A percentile compares a stretch with the other conserved stretches of the same genome.
phyloP scores from a whole-genome alignment of 2,329 filamentous ascomycete genomes.

The Polychaeton citri region DNA sequence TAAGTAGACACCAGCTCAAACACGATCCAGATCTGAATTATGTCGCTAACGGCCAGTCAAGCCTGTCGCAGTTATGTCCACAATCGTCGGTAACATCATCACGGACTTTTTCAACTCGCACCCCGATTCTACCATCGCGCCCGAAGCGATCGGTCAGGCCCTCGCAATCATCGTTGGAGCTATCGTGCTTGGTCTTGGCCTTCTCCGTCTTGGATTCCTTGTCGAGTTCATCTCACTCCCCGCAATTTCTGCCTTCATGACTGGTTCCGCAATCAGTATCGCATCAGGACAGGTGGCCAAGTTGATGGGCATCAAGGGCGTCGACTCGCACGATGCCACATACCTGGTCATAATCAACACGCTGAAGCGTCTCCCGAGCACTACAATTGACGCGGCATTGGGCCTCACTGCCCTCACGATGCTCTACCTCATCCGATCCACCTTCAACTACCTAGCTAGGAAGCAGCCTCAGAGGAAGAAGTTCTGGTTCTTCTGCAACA shows the following conservation, averaged over 20 bases:
- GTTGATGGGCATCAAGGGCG: slow-evolving; percentile 64
- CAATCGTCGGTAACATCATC: slow-evolving; percentile 73
- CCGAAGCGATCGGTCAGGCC: slow-evolving; percentile 61
- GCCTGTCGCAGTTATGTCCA: slow-evolving; percentile 93
- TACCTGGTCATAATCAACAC: slow-evolving; percentile 77
- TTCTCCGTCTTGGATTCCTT: slow-evolving; percentile 73
- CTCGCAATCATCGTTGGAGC: slow-evolving; percentile 65
- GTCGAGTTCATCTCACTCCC: slow-evolving; percentile 87
- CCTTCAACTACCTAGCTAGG: slow-evolving; percentile 53
- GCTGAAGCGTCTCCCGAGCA: slow-evolving; percentile 54
- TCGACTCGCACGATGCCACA: slow-evolving; percentile 63
- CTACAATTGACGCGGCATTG: slow-evolving; percentile 70
- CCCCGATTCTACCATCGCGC: slow-evolving; percentile 27
- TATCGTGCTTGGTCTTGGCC: slow-evolving; percentile 65
- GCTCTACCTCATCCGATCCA: slow-evolving; percentile 61
- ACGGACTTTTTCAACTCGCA: slow-evolving; percentile 23
- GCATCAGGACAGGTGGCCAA: slow-evolving; percentile 68
- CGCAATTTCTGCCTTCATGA: slow-evolving; percentile 92
- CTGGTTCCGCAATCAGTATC: slow-evolving; percentile 85
- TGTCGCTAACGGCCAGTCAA: slow-evolving; percentile 22
- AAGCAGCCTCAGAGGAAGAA: slow-evolving; percentile 58
- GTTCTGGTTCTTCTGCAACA: slow-evolving; percentile 78
- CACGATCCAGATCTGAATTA: too few relatives aligned
- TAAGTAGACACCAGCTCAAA: slow-evolving; percentile 31
- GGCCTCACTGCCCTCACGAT: slow-evolving; percentile 68